Evolutionary conservation across 2,329 filamentous ascomycete genomes (phyloP), one percentile per base, ranked within the genome.

Genomic region (Biscogniauxia marginata): DNA sequence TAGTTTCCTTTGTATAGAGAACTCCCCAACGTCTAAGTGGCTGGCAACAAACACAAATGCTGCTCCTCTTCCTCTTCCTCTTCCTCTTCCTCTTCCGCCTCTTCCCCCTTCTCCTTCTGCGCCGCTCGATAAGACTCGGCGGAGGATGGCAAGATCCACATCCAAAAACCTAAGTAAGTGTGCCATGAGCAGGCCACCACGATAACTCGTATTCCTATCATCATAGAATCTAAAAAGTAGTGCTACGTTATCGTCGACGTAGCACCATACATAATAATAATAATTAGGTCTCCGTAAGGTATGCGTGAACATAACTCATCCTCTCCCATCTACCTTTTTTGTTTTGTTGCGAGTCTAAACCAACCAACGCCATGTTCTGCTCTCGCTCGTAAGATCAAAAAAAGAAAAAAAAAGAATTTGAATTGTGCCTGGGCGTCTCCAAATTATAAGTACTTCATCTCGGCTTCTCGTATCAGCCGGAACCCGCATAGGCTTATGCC

Each of bases 391-490:
- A 47, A 34, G 13, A 30, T 13, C 19, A 47, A 25, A 24, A 25
- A 46, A 51, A 23, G 54, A 9, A 61, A 56, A 57, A 39, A 59
- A 59, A 58, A n/a, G n/a, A n/a, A n/a, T n/a, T n/a, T n/a, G 39
- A 63, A 62, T 48, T 54, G 45, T 8, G 23, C 52, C 43, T 63
- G 56, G 16, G 49, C 53, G 54, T 50, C 13, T 39, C 30, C 30
- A 39, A 54, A 24, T 55, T 58, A 19, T 60, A 57, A 13, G 43
- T 54, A 16, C 46, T 56, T 8, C 58, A 30, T 24, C 49, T 48
- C 34, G 55, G 43, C 53, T 63, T 65, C 53, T 68, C 58, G 16
- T 59, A 53, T 44, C 49, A 58, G 4, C 59, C 30, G 18, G 48
- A 53, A 61, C 3, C 54, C 46, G 8, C 21, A 52, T 25, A 52